Conservation (phyloP, 2,329 filamentous ascomycete species). For the Cladosporium sp. region DNA sequence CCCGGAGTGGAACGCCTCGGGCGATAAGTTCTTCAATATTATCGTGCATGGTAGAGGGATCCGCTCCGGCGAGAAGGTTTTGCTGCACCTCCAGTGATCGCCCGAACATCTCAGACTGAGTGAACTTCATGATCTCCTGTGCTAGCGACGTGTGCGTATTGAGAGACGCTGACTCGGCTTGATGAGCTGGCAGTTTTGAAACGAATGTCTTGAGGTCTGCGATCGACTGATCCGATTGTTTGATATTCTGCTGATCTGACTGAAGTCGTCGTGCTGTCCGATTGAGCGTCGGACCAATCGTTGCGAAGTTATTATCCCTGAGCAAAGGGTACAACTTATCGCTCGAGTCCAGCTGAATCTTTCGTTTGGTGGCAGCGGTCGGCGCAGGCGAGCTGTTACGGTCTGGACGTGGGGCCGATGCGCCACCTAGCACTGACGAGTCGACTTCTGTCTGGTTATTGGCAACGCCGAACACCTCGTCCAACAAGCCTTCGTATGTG, state of each 20-base stretch:
- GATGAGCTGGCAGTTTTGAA: slow-evolving; percentile 83
- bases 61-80: slow-evolving; percentile 83
- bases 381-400: slow-evolving; percentile 31
- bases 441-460: slow-evolving; percentile 93
- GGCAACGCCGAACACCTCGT: slow-evolving; percentile 85
- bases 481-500: slow-evolving; percentile 92
- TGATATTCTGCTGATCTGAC: slow-evolving; percentile 80
- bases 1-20: slow-evolving; percentile 71
- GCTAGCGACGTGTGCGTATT: slow-evolving; percentile 86
- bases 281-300: slow-evolving; percentile 82
- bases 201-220: slow-evolving; percentile 92
- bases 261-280: slow-evolving; percentile 82
- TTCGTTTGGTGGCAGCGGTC: slow-evolving; percentile 65
- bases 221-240: slow-evolving; percentile 72
- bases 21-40: slow-evolving; percentile 92
- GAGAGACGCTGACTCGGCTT: slow-evolving; percentile 88
- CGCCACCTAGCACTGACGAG: slow-evolving; percentile 76
- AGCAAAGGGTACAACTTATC: slow-evolving; percentile 85
- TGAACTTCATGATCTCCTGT: slow-evolving; percentile 92
- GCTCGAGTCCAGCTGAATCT: slow-evolving; percentile 79
- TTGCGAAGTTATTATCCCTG: slow-evolving; percentile 89
- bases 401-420: slow-evolving; percentile 46
- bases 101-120: slow-evolving; percentile 81
- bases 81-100: slow-evolving; percentile 89
- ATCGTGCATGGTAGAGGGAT: slow-evolving; percentile 83